Percentiles rank a stretch among this genome's conserved stretches.
Conservation (phyloP, 176 grass and related monocot species). For the Raddia guianensis region DNA sequence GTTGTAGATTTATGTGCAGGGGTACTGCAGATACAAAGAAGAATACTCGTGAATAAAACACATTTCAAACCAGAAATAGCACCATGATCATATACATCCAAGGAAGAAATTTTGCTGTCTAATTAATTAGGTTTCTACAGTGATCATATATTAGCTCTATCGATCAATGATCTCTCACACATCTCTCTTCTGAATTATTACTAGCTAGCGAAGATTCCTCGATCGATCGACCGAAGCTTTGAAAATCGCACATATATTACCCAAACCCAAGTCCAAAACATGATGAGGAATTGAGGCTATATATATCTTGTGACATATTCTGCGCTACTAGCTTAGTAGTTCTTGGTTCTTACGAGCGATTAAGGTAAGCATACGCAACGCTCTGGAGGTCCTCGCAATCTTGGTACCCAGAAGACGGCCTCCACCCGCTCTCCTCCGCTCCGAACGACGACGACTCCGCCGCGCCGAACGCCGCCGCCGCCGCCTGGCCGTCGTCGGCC, state of each 20-base stretch:
- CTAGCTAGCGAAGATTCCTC: conserved; percentile 21
- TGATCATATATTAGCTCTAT: conserved; percentile 32
- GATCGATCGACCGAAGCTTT: neutral
- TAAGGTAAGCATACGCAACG: conserved; percentile 73
- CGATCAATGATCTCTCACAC: conserved; percentile 17
- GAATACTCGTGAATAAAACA: conserved; percentile 21
- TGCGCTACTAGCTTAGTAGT: conserved; percentile 48
- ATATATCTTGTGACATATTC: conserved; percentile 55
- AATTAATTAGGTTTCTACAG: conserved; percentile 45
- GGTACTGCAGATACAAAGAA: conserved; percentile 4
- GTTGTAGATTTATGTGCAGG: conserved; percentile 11
- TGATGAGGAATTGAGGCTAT: conserved; percentile 41
- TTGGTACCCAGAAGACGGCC: conserved; percentile 65
- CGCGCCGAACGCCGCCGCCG: conserved; percentile 27
- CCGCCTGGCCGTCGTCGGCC: neutral
- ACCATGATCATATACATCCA: conserved; percentile 15
- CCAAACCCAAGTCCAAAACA: conserved; percentile 53
- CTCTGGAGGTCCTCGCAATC: conserved; percentile 81
- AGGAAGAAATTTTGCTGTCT: neutral
- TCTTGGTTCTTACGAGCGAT: conserved; percentile 63
- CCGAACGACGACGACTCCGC: conserved; percentile 44
- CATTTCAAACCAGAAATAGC: conserved; percentile 18
- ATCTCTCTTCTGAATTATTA: conserved; percentile 44
- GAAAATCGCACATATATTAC: conserved; percentile 38
- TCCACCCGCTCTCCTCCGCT: conserved; percentile 50